Evolutionary conservation across 305 asterid species (phyloP).

Genomic region (Fraxinus floribunda): DNA sequence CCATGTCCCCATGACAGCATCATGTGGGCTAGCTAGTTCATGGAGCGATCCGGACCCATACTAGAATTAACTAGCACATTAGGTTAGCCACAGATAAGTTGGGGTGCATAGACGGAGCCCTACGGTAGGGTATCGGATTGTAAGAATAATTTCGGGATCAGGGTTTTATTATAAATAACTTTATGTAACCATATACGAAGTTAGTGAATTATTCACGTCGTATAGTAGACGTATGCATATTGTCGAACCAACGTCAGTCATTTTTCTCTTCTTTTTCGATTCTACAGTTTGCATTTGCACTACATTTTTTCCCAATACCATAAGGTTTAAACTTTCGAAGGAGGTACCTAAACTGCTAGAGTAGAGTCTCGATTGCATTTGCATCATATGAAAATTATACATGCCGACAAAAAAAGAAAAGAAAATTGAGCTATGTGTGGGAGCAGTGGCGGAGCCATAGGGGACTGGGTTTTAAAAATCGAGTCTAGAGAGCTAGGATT

Average conservation of each 20-base stretch:
- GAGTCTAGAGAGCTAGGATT: background rate
- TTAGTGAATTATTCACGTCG: background rate
- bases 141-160: background rate
- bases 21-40: background rate
- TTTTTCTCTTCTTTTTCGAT: background rate
- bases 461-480: background rate
- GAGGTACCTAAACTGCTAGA: background rate
- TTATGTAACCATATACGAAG: background rate
- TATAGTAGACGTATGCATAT: background rate
- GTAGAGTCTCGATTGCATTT: too few relatives aligned
- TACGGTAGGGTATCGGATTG: background rate
- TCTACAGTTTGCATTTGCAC: background rate
- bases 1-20: conserved; percentile 13
- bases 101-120: background rate
- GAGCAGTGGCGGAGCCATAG: background rate
- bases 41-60: background rate
- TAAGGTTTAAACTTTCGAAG: background rate
- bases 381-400: background rate
- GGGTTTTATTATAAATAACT: background rate
- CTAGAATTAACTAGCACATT: background rate
- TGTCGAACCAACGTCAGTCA: background rate
- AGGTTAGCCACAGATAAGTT: too few relatives aligned
- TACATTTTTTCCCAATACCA: background rate
- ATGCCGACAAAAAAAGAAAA: background rate
- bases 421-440: background rate